phyloP scores from a whole-genome alignment of 2,329 filamentous ascomycete species.

The Colletotrichum salicis region DNA sequence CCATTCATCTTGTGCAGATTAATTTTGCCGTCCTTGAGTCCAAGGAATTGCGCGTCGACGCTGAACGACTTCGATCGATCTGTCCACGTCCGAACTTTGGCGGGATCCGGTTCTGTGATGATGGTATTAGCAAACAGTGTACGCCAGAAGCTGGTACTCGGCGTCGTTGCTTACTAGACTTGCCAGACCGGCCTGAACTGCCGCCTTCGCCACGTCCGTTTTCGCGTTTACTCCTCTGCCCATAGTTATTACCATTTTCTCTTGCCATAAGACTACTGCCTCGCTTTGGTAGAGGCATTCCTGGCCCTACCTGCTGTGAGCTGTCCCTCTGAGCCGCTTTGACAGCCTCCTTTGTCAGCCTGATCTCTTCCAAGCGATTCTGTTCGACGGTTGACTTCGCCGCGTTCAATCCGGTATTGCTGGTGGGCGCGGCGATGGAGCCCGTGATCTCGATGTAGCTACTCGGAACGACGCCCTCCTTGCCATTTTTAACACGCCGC shows the following conservation, averaged over 20 bases:
- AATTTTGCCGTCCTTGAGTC: constrained; percentile 93
- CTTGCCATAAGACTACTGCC: constrained; percentile 79
- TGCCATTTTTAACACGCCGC: constrained; percentile 86
- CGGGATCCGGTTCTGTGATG: constrained; percentile 78
- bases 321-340: constrained; percentile 68
- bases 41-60: constrained; percentile 96
- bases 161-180: constrained; percentile 69
- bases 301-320: constrained; percentile 75
- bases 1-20: constrained; percentile 98
- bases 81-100: constrained; percentile 91
- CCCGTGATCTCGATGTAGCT: constrained; percentile 94
- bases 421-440: constrained; percentile 62
- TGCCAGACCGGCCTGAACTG: constrained; percentile 53
- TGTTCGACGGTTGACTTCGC: constrained; percentile 78
- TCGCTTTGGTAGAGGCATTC: constrained; percentile 79
- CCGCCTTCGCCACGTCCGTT: constrained; percentile 69
- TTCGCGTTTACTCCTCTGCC: constrained; percentile 77
- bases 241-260: constrained; percentile 74
- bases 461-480: constrained; percentile 94
- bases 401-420: constrained; percentile 61
- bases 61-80: constrained; percentile 96
- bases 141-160: neutral
- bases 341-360: constrained; percentile 82
- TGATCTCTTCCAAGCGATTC: constrained; percentile 81
- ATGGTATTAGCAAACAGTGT: constrained; percentile 34